Percentiles rank a stretch among this genome's conserved stretches.
Evolutionary conservation across 2,329 filamentous ascomycete species (phyloP).

Genomic region (Fusarium subglutinans): DNA sequence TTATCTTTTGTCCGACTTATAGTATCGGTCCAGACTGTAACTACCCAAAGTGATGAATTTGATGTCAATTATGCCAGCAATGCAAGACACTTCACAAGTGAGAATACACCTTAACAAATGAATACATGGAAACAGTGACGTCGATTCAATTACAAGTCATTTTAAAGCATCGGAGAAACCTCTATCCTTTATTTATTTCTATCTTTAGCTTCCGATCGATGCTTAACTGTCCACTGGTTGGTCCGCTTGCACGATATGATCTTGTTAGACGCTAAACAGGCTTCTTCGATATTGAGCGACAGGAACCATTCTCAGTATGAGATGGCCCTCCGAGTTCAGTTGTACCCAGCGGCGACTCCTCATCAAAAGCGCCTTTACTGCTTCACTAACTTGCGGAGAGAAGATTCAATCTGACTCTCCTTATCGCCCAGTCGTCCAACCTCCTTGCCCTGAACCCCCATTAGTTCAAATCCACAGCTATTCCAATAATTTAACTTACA

Average conservation of each 20-base stretch:
- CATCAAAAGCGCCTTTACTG: background rate
- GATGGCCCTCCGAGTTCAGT: rapidly evolving
- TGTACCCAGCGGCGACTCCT: rapidly evolving
- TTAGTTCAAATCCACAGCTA: background rate
- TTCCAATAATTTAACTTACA: background rate
- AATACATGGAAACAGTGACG: rapidly evolving
- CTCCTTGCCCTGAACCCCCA: slow-evolving; percentile 31
- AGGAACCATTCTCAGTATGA: rapidly evolving
- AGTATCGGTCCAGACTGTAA: no score
- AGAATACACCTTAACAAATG: background rate
- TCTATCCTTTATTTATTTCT: rapidly evolving
- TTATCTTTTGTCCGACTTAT: background rate
- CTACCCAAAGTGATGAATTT: no score
- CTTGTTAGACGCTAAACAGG: no score
- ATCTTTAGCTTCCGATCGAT: rapidly evolving
- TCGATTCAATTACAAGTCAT: rapidly evolving
- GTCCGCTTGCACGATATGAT: rapidly evolving
- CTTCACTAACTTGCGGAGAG: slow-evolving; percentile 31
- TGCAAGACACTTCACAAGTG: rapidly evolving
- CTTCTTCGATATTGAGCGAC: rapidly evolving
- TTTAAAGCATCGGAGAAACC: rapidly evolving
- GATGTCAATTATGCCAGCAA: rapidly evolving
- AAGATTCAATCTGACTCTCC: slow-evolving; percentile 43
- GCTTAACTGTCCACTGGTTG: rapidly evolving
- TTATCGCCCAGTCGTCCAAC: slow-evolving; percentile 39